Evolutionary conservation across 108 stramenopile species (phyloP), one percentile per base, ranked within the genome.

Genomic region (Nitzschia sp.): DNA sequence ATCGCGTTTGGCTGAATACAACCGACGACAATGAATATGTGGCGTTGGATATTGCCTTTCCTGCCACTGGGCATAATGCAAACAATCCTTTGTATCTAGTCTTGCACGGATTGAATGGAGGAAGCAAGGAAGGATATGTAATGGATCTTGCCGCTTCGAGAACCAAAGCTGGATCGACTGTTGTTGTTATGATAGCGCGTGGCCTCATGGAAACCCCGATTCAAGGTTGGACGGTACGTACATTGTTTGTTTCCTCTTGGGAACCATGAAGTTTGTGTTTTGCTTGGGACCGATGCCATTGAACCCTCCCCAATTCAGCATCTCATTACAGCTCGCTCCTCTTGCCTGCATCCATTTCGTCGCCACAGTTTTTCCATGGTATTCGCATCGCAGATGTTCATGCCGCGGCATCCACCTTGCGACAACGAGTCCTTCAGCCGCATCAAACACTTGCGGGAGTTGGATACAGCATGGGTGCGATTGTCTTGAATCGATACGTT

Each of bases 101-200:
- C 0, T 62, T 95, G 19, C 96, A 97, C 79, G 96, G 96, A 1
- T 80, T 97, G 32, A 95, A 91, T 57, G 94, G 96, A 19, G 94
- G 94, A 1, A 77, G 76, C 29, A 63, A 79, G 4, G 94, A 97
- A 76, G 82, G 85, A 32, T 97, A 94, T 72, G 82, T 97, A 27
- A 66, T 72, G 46, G 94, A 97, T 46, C 71, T 95, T 23, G 87
- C 88, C 8, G 23, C 45, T 15, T 74, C 79, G 6, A 67, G 84
- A 19, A 75, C 77, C 26, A 46, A 56, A 3, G 81, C 89, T 51
- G 85, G 86, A 4, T 72, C 77, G 46, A 90, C 88, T 0, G 77
- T 80, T 9, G 74, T 76, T 21, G 90, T 95, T 18, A 70, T 95
- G 67, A 73, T 97, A 28, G 88, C 91, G 1, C 78, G 96, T 8